Conservation (phyloP, 345 rosid genomes). For the Corchorus capsularis region DNA sequence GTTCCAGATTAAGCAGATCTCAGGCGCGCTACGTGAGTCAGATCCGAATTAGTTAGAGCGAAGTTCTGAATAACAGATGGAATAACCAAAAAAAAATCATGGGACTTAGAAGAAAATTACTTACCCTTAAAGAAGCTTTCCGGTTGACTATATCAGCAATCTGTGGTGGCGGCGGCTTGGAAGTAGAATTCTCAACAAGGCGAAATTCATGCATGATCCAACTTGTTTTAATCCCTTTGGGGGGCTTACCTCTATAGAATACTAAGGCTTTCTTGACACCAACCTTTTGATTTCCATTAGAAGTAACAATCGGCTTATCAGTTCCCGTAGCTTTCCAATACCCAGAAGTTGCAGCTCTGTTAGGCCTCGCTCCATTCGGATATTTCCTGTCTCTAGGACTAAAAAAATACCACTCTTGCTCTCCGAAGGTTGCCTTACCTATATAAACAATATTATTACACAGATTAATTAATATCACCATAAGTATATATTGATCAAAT, state of each 20-base stretch:
- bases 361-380: conserved; percentile 73
- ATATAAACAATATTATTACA: not conserved
- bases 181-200: conserved; percentile 35
- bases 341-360: conserved; percentile 74
- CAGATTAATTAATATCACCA: not conserved
- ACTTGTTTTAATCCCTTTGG: conserved; percentile 66
- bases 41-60: no score
- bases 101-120: not conserved
- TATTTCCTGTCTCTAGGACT: conserved; percentile 72
- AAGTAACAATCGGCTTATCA: conserved; percentile 65
- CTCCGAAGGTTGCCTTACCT: conserved; percentile 78
- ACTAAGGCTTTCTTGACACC: conserved; percentile 77
- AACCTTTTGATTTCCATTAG: conserved; percentile 53
- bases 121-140: conserved; percentile 65
- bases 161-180: conserved; percentile 40
- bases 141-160: conserved; percentile 31
- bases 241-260: conserved; percentile 72
- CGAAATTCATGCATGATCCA: conserved; percentile 86
- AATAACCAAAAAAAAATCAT: no score
- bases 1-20: no score
- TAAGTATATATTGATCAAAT: no score
- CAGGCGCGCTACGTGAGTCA: no score
- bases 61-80: no score
- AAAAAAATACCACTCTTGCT: conserved; percentile 77
- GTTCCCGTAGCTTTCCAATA: conserved; percentile 81